Conservation (phyloP, 805 yeast genomes). For the Candida maesae region DNA sequence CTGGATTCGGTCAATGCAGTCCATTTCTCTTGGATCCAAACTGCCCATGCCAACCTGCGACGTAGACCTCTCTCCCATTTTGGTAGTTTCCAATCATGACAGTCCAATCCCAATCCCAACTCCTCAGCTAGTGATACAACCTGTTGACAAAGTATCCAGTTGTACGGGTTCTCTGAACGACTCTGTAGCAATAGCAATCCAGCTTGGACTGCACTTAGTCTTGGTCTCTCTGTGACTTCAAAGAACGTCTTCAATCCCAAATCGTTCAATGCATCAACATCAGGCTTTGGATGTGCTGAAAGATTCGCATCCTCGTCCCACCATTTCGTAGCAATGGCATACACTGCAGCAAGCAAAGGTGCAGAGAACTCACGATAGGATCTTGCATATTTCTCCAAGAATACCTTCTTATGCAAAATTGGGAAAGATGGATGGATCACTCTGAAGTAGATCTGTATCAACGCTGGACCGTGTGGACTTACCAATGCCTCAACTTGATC, state of each 20-base stretch:
- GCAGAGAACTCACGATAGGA: slow-evolving; percentile 92
- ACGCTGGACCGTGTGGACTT: slow-evolving; percentile 86
- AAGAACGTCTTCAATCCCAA: slow-evolving; percentile 62
- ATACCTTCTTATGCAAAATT: slow-evolving; percentile 84
- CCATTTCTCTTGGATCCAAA: slow-evolving; percentile 92
- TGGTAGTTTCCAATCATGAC: slow-evolving; percentile 87
- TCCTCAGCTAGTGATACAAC: slow-evolving; percentile 88
- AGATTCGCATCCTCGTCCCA: slow-evolving; percentile 77
- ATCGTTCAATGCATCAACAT: slow-evolving; percentile 62
- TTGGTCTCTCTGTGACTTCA: slow-evolving; percentile 80
- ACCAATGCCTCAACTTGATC: slow-evolving; percentile 82
- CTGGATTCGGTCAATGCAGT: slow-evolving; percentile 73
- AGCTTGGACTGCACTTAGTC: slow-evolving; percentile 87
- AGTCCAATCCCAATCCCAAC: slow-evolving; percentile 85
- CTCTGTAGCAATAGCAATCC: slow-evolving; percentile 73
- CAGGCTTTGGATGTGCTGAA: slow-evolving; percentile 75
- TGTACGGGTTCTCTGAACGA: slow-evolving; percentile 54
- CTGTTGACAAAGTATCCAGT: slow-evolving; percentile 84
- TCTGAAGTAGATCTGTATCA: slow-evolving; percentile 77
- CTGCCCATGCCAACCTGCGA: slow-evolving; percentile 92
- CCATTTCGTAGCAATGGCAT: slow-evolving; percentile 86
- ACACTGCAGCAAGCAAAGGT: slow-evolving; percentile 86
- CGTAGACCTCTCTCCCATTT: slow-evolving; percentile 93
- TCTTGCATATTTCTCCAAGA: slow-evolving; percentile 83
- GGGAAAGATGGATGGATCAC: slow-evolving; percentile 91